Evolutionary conservation across 2,329 filamentous ascomycete genomes (phyloP).

Genomic region (Diplodia intermedia): DNA sequence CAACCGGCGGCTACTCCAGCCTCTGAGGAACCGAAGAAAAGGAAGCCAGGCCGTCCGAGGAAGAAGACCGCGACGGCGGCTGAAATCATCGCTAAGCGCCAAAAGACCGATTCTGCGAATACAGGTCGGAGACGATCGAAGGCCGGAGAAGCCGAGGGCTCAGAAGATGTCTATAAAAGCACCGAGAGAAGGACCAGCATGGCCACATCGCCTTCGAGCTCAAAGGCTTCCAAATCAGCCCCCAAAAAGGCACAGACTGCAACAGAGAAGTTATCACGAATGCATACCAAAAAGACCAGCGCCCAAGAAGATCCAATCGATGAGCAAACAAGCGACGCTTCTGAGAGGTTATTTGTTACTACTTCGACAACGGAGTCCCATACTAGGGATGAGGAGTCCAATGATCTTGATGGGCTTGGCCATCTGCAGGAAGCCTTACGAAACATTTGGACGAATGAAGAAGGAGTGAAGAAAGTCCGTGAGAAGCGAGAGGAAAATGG

Average conservation of each 20-base stretch:
- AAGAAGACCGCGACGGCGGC: not conserved
- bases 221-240: not conserved
- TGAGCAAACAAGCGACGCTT: not conserved
- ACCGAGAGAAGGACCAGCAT: not conserved
- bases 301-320: not conserved
- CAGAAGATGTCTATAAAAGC: not conserved
- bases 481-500: not conserved
- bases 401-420: not conserved
- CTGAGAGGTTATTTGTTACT: too few relatives aligned
- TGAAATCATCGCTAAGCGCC: not conserved
- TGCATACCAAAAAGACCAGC: not conserved
- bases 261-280: not conserved
- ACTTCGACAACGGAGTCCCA: not conserved
- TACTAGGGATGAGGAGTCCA: not conserved
- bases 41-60: not conserved
- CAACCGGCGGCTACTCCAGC: not conserved
- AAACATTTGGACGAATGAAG: not conserved
- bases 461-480: constrained; percentile 1
- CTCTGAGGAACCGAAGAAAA: not conserved
- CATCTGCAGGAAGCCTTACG: not conserved
- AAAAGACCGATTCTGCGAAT: not conserved
- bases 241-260: not conserved
- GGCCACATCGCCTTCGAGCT: not conserved
- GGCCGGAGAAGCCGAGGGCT: not conserved
- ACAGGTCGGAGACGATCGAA: not conserved